Conservation (phyloP, 208 protist genomes). For the Leishmania amazonensis region DNA sequence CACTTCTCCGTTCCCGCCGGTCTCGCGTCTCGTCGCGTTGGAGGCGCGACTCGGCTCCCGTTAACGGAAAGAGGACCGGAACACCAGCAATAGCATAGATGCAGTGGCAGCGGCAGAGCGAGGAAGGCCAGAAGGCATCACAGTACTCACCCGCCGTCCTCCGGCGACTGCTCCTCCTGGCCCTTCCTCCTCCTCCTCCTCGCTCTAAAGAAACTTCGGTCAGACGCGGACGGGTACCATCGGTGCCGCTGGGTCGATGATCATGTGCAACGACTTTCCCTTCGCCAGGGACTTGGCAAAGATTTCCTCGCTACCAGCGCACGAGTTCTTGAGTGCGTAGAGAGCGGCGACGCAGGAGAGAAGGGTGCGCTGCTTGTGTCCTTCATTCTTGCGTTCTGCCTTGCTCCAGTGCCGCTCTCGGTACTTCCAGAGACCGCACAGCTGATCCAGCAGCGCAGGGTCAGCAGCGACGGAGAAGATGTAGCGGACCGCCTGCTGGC, state of each 20-base stretch:
- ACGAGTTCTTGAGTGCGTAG: constrained; percentile 62
- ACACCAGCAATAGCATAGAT: not conserved
- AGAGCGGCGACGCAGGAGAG: constrained; percentile 45
- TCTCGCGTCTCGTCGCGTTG: not conserved
- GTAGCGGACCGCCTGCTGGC: constrained; percentile 57
- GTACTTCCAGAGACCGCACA: constrained; percentile 48
- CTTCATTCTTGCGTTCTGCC: constrained; percentile 31
- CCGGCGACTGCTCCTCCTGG: not conserved
- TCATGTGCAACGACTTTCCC: constrained; percentile 25
- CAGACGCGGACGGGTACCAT: constrained; percentile 39
- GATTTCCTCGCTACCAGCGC: constrained; percentile 22
- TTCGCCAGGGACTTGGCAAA: constrained; percentile 47
- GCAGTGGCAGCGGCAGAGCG: not conserved
- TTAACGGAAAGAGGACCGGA: not conserved
- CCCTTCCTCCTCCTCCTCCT: not conserved
- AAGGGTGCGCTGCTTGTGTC: constrained; percentile 29
- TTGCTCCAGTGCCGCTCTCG: constrained; percentile 38
- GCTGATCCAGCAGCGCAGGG: constrained; percentile 59
- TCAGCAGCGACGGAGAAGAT: constrained; percentile 55
- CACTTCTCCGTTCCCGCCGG: not conserved
- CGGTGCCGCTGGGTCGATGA: constrained; percentile 34
- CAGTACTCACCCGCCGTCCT: not conserved
- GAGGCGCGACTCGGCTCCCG: not conserved
- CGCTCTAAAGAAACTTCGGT: not conserved
- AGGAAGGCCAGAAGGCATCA: not conserved